Base-by-base conservation (phyloP, 2,329 filamentous ascomycete species). In the Nakataea oryzae region DNA sequence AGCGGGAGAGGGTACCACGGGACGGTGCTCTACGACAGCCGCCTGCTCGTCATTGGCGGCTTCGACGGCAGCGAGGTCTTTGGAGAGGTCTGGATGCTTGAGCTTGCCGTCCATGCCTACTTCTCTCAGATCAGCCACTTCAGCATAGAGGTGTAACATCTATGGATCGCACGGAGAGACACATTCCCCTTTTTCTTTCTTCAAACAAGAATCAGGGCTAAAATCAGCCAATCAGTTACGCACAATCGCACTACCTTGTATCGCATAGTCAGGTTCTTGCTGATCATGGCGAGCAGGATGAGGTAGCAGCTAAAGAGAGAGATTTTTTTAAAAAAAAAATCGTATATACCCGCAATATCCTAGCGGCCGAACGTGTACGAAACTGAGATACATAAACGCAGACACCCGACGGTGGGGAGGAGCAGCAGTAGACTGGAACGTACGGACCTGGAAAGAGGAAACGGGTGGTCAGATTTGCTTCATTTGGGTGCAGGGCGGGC, bases 41-140 rank as follows among this genome's bases (percentile, higher is more conserved):
- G 86, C 59, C 73, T 89, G 54, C 73, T 89, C 54, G 73, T 87
- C 50, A 82, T 89, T 62, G 86, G 86, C 24, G 86, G 86, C 0
- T 89, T 88, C 66, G 86, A 89, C 71, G 86, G 86, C 61, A 79
- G 75, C 63, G 83, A 87, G 70, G 86, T 89, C 28, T 89, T 88
- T 76, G 81, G 81, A 47, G 86, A 89, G 64, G 86, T 87, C 24
- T 85, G 81, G 78, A 78, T 88, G 7, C 74, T 89, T 62, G 86
- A 89, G 74, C 74, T 89, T 67, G 86, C 85, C 2, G 85, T 89
- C 13, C 86, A 88, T 72, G 83, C 86, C 50, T 89, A 89, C 70
- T 89, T 88, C 69, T 88, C 86, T 65, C 86, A 89, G 73, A 89
- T 89, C 70, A 88, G 85, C 70, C 86, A 89, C 72, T 89, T 89